phyloP scores from a whole-genome alignment of 202 grass and related monocot genomes.

The Dendrocalamus latiflorus region DNA sequence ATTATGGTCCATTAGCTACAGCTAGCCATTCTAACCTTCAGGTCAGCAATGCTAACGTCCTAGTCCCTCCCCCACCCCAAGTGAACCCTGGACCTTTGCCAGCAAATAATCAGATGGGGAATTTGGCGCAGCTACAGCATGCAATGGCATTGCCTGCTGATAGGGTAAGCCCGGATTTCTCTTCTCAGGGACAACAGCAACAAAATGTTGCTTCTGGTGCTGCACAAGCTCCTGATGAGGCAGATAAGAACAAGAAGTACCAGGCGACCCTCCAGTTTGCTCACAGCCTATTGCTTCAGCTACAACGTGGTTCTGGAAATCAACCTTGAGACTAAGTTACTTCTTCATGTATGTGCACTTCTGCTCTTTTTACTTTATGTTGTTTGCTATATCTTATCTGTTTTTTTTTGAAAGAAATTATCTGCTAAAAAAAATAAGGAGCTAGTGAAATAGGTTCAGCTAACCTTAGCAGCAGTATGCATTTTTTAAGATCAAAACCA shows the following conservation, averaged over 20 bases:
- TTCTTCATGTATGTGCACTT: constrained; percentile 35
- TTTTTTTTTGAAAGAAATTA: neutral
- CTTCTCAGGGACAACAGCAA: constrained; percentile 43
- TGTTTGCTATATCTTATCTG: constrained; percentile 25
- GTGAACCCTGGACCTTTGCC: constrained; percentile 22
- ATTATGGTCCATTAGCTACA: constrained; percentile 36
- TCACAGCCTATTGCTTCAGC: constrained; percentile 61
- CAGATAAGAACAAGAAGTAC: constrained; percentile 84
- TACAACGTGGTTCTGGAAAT: constrained; percentile 67
- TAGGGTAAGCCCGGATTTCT: constrained; percentile 17
- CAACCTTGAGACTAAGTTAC: constrained; percentile 26
- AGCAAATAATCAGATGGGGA: constrained; percentile 42
- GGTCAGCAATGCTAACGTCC: constrained; percentile 21
- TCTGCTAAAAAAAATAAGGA: neutral
- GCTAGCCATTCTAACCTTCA: constrained; percentile 30
- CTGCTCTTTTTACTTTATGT: constrained; percentile 17
- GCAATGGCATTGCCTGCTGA: constrained; percentile 18
- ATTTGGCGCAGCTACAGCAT: constrained; percentile 28
- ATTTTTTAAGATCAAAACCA: neutral
- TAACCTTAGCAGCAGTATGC: neutral
- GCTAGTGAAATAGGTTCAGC: neutral
- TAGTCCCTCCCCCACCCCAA: constrained; percentile 19
- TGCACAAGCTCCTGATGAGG: constrained; percentile 47
- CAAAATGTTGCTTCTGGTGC: constrained; percentile 38
- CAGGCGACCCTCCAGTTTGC: constrained; percentile 90